Evolutionary conservation across 768 basidiomycete species (phyloP), one percentile per base, ranked within the genome.

Genomic region (Chalciporus piperatus): DNA sequence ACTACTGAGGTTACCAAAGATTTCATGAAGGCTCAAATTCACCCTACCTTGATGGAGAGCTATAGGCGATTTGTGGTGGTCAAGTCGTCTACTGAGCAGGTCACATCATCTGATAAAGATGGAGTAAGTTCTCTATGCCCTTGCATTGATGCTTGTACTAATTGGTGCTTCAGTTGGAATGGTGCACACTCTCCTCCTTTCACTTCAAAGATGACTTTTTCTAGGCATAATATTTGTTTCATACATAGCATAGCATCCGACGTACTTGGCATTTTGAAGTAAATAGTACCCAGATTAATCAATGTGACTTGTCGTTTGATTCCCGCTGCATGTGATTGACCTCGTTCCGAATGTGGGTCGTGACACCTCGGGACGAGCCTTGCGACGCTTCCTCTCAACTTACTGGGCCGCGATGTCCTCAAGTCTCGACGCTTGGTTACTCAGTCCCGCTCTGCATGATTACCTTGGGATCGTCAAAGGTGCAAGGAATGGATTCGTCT

Each of bases 391-490:
- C 41, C n/a, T 11, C 46, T 47, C 19, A 40, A 43, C 46, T 47
- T 16, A n/a, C 50, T 48, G 19, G 28, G 12, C 33, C 41, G 40
- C 38, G 41, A 69, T 69, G 67, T 56, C 35, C 5, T 37, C 65
- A n/a, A 37, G 52, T 23, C 53, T 71, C 48, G 47, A 60, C 32
- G 47, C 55, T 30, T 56, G 69, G 23, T 40, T 70, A 20, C 59
- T 75, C 39, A 76, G 89, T 67, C 94, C 94, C 12, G 79, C 79
- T 28, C 87, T 86, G 59, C 95, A 96, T 66, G 94, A 97, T 66
- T 84, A 89, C 61, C 81, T 98, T 41, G 89, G 92, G 22, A 87
- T 99, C 61, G 71, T 98, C 65, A 99, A 99, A 69, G 96, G 97
- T 40, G 90, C 92, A 28, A 81, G 92, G 38, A 93, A 93, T 65